Evolutionary conservation across 2,329 filamentous ascomycete species (phyloP).

Genomic region (Phymatotrichopsis omnivora): DNA sequence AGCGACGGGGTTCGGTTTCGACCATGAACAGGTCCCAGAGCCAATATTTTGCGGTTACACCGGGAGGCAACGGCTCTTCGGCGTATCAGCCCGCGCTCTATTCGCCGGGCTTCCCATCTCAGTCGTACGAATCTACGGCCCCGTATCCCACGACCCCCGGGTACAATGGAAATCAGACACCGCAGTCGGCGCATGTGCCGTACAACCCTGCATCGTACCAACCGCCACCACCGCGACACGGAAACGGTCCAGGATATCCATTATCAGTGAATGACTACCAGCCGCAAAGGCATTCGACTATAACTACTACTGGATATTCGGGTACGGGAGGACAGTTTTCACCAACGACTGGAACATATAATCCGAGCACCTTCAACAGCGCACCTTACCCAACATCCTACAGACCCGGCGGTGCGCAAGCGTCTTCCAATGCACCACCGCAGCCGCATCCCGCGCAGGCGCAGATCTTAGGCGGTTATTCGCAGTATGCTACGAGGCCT

Average conservation of each 20-base stretch:
- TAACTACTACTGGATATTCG: slow-evolving; percentile 11
- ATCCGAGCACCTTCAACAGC: slow-evolving; percentile 25
- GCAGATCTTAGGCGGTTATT: slow-evolving; percentile 17
- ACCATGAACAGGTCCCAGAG: slow-evolving; percentile 21
- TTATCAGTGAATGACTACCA: slow-evolving; percentile 31
- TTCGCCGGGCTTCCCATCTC: slow-evolving; percentile 19
- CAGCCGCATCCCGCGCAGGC: slow-evolving; percentile 13
- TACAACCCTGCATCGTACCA: slow-evolving; percentile 45
- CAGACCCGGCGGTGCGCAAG: slow-evolving; percentile 13
- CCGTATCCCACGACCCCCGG: slow-evolving; percentile 25
- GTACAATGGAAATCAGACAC: slow-evolving; percentile 31
- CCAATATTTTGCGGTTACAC: slow-evolving; percentile 25
- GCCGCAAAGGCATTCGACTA: slow-evolving; percentile 26
- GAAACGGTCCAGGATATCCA: slow-evolving; percentile 31
- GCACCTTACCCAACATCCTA: slow-evolving; percentile 24
- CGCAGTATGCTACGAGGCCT: slow-evolving; percentile 23
- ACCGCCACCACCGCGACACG: slow-evolving; percentile 28
- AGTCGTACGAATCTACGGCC: slow-evolving; percentile 10
- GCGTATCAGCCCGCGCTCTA: slow-evolving; percentile 13
- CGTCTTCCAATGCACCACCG: slow-evolving; percentile 5
- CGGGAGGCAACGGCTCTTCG: slow-evolving; percentile 23
- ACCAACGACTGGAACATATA: slow-evolving; percentile 24
- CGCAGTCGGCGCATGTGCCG: slow-evolving; percentile 36
- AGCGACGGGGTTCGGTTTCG: slow-evolving; percentile 18
- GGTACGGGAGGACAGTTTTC: slow-evolving; percentile 23